Percentiles rank a stretch among this genome's conserved stretches.
phyloP scores from a whole-genome alignment of 352 stramenopile genomes.

The Globisporangium viniferum region DNA sequence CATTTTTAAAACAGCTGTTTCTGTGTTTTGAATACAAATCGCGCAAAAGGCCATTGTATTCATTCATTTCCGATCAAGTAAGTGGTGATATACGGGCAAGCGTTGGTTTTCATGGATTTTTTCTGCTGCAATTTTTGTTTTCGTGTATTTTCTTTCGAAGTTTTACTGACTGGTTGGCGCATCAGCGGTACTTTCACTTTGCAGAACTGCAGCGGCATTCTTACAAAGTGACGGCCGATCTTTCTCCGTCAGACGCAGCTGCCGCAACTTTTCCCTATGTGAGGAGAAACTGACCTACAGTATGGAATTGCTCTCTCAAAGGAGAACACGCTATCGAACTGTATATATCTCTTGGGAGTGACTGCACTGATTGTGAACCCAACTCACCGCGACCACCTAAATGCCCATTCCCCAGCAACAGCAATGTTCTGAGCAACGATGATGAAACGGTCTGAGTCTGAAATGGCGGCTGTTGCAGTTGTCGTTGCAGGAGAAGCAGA shows the following conservation, averaged over 20 bases:
- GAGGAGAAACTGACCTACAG: background rate
- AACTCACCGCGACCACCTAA: background rate
- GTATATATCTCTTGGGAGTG: background rate
- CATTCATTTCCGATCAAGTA: background rate
- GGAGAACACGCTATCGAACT: background rate
- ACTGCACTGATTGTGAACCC: background rate
- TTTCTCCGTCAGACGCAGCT: background rate
- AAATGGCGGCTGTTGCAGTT: background rate
- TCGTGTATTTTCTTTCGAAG: background rate
- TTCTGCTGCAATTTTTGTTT: background rate
- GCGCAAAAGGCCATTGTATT: background rate
- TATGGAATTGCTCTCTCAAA: background rate
- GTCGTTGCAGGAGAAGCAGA: background rate
- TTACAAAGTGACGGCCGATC: background rate
- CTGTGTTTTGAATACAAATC: background rate
- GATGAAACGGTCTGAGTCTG: background rate
- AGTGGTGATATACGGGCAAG: background rate
- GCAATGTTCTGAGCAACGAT: background rate
- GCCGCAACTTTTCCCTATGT: background rate
- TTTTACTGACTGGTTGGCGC: background rate
- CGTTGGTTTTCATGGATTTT: background rate
- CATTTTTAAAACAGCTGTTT: background rate
- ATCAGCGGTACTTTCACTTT: slow-evolving; percentile 1
- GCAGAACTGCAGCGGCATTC: background rate
- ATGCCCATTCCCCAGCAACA: background rate